Evolutionary conservation across 129 eudicot genomes (phyloP).

Genomic region (Centrapalus pauciflorus): DNA sequence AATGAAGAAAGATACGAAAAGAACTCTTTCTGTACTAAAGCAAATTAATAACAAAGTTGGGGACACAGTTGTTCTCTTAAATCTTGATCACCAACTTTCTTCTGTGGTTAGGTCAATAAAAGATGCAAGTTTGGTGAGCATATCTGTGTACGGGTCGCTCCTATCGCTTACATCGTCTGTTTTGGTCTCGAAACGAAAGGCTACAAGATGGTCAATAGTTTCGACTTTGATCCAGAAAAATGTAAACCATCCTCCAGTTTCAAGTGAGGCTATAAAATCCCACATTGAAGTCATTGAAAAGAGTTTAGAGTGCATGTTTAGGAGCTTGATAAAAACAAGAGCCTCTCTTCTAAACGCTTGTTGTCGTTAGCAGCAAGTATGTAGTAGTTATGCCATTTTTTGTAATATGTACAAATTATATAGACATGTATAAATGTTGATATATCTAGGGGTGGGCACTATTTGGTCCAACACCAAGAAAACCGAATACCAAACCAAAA

Average conservation of each 20-base stretch:
- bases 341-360: conserved; percentile 52
- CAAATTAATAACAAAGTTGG: conserved; percentile 12
- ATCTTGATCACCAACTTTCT: conserved; percentile 11
- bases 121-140: conserved; percentile 21
- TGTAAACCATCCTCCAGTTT: conserved; percentile 7
- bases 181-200: conserved; percentile 2
- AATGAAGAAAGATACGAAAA: conserved; percentile 27
- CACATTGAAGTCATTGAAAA: conserved; percentile 35
- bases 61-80: neutral
- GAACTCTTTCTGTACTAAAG: conserved; percentile 17
- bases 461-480: too few species aligned
- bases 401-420: too few species aligned
- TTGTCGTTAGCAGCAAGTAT: too few species aligned
- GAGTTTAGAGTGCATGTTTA: conserved; percentile 38
- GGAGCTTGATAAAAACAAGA: conserved; percentile 42
- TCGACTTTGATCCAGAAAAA: conserved; percentile 28
- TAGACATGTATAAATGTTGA: too few species aligned
- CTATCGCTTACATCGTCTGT: conserved; percentile 34
- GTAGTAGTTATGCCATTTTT: too few species aligned
- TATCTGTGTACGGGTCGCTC: conserved; percentile 23
- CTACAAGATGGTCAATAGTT: conserved; percentile 25
- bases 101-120: conserved; percentile 14
- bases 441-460: too few species aligned
- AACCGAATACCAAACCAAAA: too few species aligned
- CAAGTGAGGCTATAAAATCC: conserved; percentile 9